These are phyloP conservation scores for Actinidia chinensis DNA, from an alignment of 179 eudicot genomes.

Conservation along the genomic window DNA sequence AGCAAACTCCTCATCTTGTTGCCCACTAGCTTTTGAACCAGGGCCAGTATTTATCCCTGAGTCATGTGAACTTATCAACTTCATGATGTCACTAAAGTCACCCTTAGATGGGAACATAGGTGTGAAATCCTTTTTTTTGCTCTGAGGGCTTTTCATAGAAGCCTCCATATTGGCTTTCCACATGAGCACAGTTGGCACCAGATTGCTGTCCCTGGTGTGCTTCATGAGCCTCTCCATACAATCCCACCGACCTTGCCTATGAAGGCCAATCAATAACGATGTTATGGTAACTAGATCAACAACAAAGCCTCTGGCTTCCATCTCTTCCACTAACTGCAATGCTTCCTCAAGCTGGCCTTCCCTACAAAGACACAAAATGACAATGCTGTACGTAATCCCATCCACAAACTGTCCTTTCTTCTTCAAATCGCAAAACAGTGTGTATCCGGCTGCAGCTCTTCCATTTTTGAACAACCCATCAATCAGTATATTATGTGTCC, in stretches of 20 bases:
- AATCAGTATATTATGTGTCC: slow-evolving; percentile 85
- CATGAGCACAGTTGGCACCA: slow-evolving; percentile 52
- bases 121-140: slow-evolving; percentile 54
- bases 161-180: slow-evolving; percentile 87
- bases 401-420: slow-evolving; percentile 85
- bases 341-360: slow-evolving; percentile 66
- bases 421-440: slow-evolving; percentile 70
- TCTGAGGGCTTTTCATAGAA: slow-evolving; percentile 43
- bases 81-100: slow-evolving; percentile 43
- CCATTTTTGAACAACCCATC: slow-evolving; percentile 82
- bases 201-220: slow-evolving; percentile 61
- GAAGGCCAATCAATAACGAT: slow-evolving; percentile 54
- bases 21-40: slow-evolving; percentile 23
- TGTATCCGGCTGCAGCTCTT: slow-evolving; percentile 69
- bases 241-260: slow-evolving; percentile 71
- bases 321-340: slow-evolving; percentile 74
- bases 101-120: slow-evolving; percentile 68
- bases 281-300: slow-evolving; percentile 85
- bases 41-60: slow-evolving; percentile 12
- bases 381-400: slow-evolving; percentile 73
- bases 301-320: slow-evolving; percentile 80
- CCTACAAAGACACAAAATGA: slow-evolving; percentile 60
- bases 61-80: slow-evolving; percentile 27
- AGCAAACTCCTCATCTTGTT: slow-evolving; percentile 26
- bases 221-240: slow-evolving; percentile 63